Evolutionary conservation across 1,139 yeast species (phyloP).

Genomic region (Scheffersomyces insectosa): DNA sequence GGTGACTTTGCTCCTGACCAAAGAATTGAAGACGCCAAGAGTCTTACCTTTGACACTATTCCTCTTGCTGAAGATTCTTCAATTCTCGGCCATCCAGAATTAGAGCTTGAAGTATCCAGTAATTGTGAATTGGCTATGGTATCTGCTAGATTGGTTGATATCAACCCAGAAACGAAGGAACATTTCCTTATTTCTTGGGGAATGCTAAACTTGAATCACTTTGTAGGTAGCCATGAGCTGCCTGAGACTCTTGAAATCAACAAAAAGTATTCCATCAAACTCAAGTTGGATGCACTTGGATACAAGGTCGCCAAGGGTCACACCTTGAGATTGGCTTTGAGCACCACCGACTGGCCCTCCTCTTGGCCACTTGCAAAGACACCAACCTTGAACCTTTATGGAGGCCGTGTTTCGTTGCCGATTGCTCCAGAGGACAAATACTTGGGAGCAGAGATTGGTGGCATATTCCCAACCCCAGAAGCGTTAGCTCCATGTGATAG

Average conservation of each 20-base stretch:
- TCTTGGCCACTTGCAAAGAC: conserved; percentile 33
- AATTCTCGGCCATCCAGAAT: conserved; percentile 35
- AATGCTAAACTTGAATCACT: conserved; percentile 38
- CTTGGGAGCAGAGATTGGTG: background rate
- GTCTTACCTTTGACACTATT: conserved; percentile 31
- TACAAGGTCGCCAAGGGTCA: conserved; percentile 31
- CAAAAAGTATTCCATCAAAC: conserved; percentile 26
- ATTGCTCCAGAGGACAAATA: background rate
- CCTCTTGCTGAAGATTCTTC: conserved; percentile 18
- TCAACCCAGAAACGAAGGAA: conserved; percentile 29
- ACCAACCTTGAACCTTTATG: background rate
- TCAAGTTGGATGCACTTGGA: conserved; percentile 39
- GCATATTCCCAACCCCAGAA: conserved; percentile 7
- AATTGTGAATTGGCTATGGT: conserved; percentile 34
- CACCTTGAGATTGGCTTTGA: conserved; percentile 32
- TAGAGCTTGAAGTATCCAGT: conserved; percentile 27
- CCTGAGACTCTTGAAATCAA: conserved; percentile 30
- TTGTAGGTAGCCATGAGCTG: conserved; percentile 32
- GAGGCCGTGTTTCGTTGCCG: background rate
- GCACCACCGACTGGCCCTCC: conserved; percentile 46
- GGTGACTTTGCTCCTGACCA: conserved; percentile 49
- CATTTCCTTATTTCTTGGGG: conserved; percentile 42
- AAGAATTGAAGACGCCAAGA: conserved; percentile 36
- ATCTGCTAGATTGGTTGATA: conserved; percentile 35
- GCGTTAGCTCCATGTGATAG: conserved; percentile 24